These are phyloP conservation scores for Herpetomonas samuelpessoai DNA, from an alignment of 208 protist species.

Conservation along the genomic window DNA sequence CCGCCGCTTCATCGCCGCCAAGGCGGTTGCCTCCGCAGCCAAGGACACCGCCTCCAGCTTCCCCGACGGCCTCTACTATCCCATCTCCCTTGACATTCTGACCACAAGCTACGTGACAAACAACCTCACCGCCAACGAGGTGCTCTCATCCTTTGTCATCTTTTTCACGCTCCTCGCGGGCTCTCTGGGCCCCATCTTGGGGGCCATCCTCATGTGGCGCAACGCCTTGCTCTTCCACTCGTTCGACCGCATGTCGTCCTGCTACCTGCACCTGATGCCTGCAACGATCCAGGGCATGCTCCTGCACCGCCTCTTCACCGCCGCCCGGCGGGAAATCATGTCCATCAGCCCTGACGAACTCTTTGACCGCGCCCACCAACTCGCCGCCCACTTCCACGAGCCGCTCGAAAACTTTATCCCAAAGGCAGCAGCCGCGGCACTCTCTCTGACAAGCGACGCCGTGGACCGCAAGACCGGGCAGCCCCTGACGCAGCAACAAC, in stretches of 20 bases:
- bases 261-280: conserved; percentile 63
- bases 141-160: conserved; percentile 41
- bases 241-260: conserved; percentile 67
- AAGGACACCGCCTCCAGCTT: neutral
- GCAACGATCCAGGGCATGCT: conserved; percentile 48
- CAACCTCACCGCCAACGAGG: conserved; percentile 30
- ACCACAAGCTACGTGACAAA: conserved; percentile 39
- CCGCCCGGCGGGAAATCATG: conserved; percentile 35
- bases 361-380: conserved; percentile 17
- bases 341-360: conserved; percentile 32
- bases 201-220: conserved; percentile 62
- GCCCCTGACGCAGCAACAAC: conserved; percentile 16
- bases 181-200: conserved; percentile 58
- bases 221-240: conserved; percentile 72
- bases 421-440: neutral
- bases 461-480: neutral
- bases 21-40: neutral
- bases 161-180: conserved; percentile 57
- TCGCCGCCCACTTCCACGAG: conserved; percentile 17
- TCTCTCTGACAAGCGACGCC: neutral
- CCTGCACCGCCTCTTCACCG: conserved; percentile 50
- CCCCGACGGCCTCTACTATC: conserved; percentile 41
- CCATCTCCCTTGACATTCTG: conserved; percentile 37
- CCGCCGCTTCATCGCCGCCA: neutral
- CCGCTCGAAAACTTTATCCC: conserved; percentile 23